phyloP scores from a whole-genome alignment of 768 basidiomycete species.

The Xerocomellus dryophilus region DNA sequence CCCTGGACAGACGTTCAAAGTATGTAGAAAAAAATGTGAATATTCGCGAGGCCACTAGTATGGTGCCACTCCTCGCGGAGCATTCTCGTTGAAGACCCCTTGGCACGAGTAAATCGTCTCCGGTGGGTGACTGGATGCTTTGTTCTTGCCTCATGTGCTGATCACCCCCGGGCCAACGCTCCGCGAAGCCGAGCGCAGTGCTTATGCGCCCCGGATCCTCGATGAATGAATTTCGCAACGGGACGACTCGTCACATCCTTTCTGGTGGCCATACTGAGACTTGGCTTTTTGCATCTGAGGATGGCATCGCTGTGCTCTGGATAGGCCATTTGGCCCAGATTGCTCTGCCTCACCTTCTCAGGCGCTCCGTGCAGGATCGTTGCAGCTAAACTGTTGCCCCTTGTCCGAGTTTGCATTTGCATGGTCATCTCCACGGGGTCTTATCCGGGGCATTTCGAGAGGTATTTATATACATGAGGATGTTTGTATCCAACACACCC shows the following conservation, averaged over 20 bases:
- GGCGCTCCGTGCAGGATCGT: conserved; percentile 6
- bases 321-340: conserved; percentile 8
- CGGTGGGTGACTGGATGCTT: neutral
- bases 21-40: neutral
- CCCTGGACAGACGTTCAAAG: neutral
- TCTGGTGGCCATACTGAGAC: conserved; percentile 6
- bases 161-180: neutral
- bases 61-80: conserved; percentile 7
- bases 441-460: neutral
- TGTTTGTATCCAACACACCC: conserved; percentile 1
- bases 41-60: neutral
- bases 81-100: conserved; percentile 4
- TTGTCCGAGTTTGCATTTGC: conserved; percentile 1
- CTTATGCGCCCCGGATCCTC: conserved; percentile 6
- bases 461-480: conserved; percentile 24
- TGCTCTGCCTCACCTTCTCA: conserved; percentile 20
- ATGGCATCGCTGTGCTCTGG: conserved; percentile 1
- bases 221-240: conserved; percentile 4
- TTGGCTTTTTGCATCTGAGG: conserved; percentile 11
- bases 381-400: neutral
- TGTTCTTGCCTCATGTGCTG: neutral
- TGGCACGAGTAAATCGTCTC: neutral
- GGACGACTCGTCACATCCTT: conserved; percentile 1
- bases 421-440: conserved; percentile 5
- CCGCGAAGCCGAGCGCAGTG: neutral